Percentiles rank a stretch among this genome's conserved stretches.
Conservation (phyloP, 495 filamentous ascomycete species). For the Aspergillus kassunensis region DNA sequence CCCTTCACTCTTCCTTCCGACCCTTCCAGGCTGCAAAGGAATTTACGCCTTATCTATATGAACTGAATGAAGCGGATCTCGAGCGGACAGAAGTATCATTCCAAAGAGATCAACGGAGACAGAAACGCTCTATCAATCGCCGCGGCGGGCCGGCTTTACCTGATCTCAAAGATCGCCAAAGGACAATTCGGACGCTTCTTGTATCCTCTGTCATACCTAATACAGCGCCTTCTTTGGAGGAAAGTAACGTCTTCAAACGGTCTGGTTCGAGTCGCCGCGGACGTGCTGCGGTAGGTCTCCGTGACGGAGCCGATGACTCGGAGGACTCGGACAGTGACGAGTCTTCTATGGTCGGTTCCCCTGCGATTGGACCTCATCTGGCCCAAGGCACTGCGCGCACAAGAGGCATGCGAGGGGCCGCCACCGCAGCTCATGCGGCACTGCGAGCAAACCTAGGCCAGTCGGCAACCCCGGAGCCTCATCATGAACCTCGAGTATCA, state of each 20-base stretch:
- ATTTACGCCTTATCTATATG: slow-evolving; percentile 87
- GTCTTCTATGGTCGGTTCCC: slow-evolving; percentile 75
- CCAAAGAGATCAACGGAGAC: slow-evolving; percentile 84
- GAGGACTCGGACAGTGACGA: slow-evolving; percentile 87
- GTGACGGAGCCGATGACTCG: slow-evolving; percentile 71
- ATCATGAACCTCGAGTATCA: slow-evolving; percentile 67
- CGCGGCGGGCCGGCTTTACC: slow-evolving; percentile 91
- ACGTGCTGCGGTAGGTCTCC: slow-evolving; percentile 42
- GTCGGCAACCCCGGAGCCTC: slow-evolving; percentile 82
- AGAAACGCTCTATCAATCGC: slow-evolving; percentile 92
- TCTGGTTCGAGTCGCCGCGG: slow-evolving; percentile 52
- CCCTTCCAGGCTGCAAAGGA: slow-evolving; percentile 89
- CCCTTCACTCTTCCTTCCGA: slow-evolving; percentile 76
- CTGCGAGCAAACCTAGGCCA: slow-evolving; percentile 72
- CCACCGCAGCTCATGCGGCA: slow-evolving; percentile 71
- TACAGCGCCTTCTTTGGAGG: slow-evolving; percentile 72
- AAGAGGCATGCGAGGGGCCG: slow-evolving; percentile 81
- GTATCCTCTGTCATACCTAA: slow-evolving; percentile 90
- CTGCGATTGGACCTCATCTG: slow-evolving; percentile 64
- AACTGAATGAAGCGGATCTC: slow-evolving; percentile 84
- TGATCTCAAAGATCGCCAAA: slow-evolving; percentile 90
- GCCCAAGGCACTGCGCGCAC: slow-evolving; percentile 77
- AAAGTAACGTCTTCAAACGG: slow-evolving; percentile 79
- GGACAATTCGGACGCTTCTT: slow-evolving; percentile 84
- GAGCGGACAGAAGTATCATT: slow-evolving; percentile 89